Evolutionary conservation across 2,329 filamentous ascomycete species (phyloP).

Genomic region (Fusarium sp.): DNA sequence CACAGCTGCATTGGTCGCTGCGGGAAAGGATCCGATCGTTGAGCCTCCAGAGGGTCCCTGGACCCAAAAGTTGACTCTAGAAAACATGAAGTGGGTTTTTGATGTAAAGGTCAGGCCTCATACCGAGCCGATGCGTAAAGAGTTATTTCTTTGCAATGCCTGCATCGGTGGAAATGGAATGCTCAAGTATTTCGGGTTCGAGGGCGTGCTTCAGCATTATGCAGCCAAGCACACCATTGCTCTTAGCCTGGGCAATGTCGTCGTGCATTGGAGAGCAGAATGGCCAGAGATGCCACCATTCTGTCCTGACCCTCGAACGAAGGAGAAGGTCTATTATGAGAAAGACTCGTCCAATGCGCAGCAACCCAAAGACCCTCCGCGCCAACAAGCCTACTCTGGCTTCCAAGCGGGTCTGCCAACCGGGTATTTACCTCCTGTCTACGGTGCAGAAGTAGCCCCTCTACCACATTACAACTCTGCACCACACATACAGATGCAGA

Average conservation of each 20-base stretch:
- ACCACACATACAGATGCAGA: conserved; percentile 9
- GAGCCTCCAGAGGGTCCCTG: conserved; percentile 67
- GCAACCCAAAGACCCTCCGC: neutral
- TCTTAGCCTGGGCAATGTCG: conserved; percentile 77
- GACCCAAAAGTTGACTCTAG: conserved; percentile 75
- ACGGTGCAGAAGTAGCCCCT: conserved; percentile 20
- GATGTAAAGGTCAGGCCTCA: conserved; percentile 79
- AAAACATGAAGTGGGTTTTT: conserved; percentile 90
- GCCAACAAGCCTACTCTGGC: conserved; percentile 19
- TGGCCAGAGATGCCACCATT: conserved; percentile 85
- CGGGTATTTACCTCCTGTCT: conserved; percentile 33
- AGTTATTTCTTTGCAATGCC: conserved; percentile 80
- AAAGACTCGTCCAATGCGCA: conserved; percentile 16
- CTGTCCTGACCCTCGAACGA: conserved; percentile 66
- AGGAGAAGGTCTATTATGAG: conserved; percentile 38
- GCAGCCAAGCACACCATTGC: conserved; percentile 81
- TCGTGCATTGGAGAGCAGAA: conserved; percentile 83
- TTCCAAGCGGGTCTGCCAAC: conserved; percentile 24
- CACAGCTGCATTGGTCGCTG: conserved; percentile 59
- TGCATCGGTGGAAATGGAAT: conserved; percentile 66
- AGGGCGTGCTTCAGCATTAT: conserved; percentile 84
- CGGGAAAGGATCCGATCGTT: conserved; percentile 57
- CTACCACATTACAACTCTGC: conserved; percentile 20
- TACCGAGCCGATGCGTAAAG: conserved; percentile 74
- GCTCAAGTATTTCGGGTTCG: conserved; percentile 78